Evolutionary conservation across 805 yeast species (phyloP).

Genomic region (Saccharomycopsis sp.): DNA sequence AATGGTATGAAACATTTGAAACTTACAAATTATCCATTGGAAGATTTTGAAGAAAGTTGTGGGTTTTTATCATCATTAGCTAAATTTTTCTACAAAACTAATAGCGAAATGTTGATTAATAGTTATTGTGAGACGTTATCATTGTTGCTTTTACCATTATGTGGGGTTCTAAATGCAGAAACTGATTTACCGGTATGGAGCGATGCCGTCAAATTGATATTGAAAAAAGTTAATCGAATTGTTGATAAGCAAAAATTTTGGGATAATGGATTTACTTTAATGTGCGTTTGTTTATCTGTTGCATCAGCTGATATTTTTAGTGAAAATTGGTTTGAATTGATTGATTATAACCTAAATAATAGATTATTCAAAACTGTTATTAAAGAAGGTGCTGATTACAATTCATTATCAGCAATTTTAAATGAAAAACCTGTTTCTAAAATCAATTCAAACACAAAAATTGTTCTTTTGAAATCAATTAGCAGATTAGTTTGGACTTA

Average conservation of each 20-base stretch:
- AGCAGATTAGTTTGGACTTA: slow-evolving; percentile 87
- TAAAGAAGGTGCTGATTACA: slow-evolving; percentile 15
- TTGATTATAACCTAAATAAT: slow-evolving; percentile 36
- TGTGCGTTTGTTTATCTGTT: slow-evolving; percentile 71
- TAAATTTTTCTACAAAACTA: slow-evolving; percentile 67
- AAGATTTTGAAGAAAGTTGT: slow-evolving; percentile 86
- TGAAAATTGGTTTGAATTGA: slow-evolving; percentile 59
- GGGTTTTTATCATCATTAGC: slow-evolving; percentile 82
- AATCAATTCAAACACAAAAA: slow-evolving; percentile 31
- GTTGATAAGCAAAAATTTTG: slow-evolving; percentile 42
- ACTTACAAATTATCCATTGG: slow-evolving; percentile 78
- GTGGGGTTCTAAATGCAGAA: slow-evolving; percentile 85
- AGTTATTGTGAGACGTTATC: slow-evolving; percentile 85
- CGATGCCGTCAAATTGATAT: slow-evolving; percentile 63
- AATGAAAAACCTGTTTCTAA: slow-evolving; percentile 1
- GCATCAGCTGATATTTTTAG: slow-evolving; percentile 73
- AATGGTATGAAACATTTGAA: slow-evolving; percentile 87
- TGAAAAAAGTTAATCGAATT: slow-evolving; percentile 35
- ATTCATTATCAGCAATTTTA: slow-evolving; percentile 5
- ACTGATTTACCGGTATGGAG: slow-evolving; percentile 95
- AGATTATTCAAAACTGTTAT: slow-evolving; percentile 12
- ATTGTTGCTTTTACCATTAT: slow-evolving; percentile 69
- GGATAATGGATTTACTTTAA: slow-evolving; percentile 59
- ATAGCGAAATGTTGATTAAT: slow-evolving; percentile 54
- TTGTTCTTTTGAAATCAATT: slow-evolving; percentile 54